Evolutionary conservation across 2,329 filamentous ascomycete genomes (phyloP), one percentile per base, ranked within the genome.

Genomic region (Talaromyces sp.): DNA sequence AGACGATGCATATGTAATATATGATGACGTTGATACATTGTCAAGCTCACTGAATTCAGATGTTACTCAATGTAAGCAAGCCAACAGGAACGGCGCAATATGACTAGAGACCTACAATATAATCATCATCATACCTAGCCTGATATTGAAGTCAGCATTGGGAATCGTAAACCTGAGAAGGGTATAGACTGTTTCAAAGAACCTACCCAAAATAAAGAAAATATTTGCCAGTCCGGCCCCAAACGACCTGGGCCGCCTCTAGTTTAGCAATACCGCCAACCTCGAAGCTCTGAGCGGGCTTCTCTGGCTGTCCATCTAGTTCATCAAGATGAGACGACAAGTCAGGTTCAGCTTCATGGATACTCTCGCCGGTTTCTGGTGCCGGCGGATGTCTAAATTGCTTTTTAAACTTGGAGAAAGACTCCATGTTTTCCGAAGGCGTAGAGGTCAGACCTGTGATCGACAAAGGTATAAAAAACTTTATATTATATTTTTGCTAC

Each of bases 21-120:
- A 23, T 9, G 40, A 21, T 21, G 40, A 44, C 23, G 40, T 23
- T 44, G 40, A 44, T 23, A 44, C 40, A 23, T 44, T 44, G 18
- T 44, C 40, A 12, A 23, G 18, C 40, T 44, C 40, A 44, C 40
- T 44, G 9, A 12, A 62, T 83, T 4, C 81, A 2, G 75, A 80
- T 61, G 74, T 76, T 50, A 73, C 71, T 67, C 79, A 79, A 5
- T 72, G 76, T 40, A 71, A n/a, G n/a, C n/a, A n/a, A n/a, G n/a
- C n/a, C n/a, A n/a, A n/a, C n/a, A n/a, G n/a, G n/a, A n/a, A n/a
- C n/a, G n/a, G n/a, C n/a, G n/a, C n/a, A n/a, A n/a, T n/a, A n/a
- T n/a, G n/a, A n/a, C n/a, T n/a, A n/a, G 76, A 56, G 18, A 7
- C 70, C 64, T 65, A 72, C 70, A 69, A 73, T 23, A 71, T 69